phyloP scores from a whole-genome alignment of 768 basidiomycete genomes.

The Pholiota microspora region DNA sequence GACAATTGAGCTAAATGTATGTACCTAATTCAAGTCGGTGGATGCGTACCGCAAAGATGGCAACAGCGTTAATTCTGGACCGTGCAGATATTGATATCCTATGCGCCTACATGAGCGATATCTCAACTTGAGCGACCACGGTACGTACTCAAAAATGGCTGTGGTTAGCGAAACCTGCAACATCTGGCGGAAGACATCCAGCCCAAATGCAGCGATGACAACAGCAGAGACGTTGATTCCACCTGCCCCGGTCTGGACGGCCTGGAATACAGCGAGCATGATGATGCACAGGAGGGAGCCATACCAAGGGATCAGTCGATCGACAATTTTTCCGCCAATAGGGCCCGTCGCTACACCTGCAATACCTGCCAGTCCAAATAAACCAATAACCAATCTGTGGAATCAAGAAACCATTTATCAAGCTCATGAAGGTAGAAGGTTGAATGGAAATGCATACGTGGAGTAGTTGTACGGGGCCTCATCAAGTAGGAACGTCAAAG shows the following conservation, averaged over 20 bases:
- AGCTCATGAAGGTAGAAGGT: neutral
- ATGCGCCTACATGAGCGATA: constrained; percentile 4
- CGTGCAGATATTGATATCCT: constrained; percentile 49
- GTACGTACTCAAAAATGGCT: constrained; percentile 50
- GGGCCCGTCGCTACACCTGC: constrained; percentile 71
- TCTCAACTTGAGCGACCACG: constrained; percentile 1
- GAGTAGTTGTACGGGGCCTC: constrained; percentile 75
- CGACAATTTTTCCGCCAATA: constrained; percentile 64
- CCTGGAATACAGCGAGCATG: constrained; percentile 48
- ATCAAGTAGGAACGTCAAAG: constrained; percentile 78
- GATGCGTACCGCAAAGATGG: constrained; percentile 67
- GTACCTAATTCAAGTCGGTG: too few relatives aligned
- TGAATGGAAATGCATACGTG: constrained; percentile 46
- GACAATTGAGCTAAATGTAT: too few relatives aligned
- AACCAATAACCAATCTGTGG: constrained; percentile 53
- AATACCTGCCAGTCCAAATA: constrained; percentile 75
- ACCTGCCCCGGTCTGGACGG: constrained; percentile 67
- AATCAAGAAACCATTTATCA: neutral
- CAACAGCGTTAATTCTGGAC: constrained; percentile 74
- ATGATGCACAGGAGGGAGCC: constrained; percentile 59
- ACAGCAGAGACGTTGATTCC: constrained; percentile 71
- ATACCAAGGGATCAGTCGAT: constrained; percentile 75
- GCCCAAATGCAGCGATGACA: constrained; percentile 62
- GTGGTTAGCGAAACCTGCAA: constrained; percentile 67
- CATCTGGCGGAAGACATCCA: constrained; percentile 73